Base-by-base conservation (phyloP, 768 basidiomycete species). In the Boletus reticulatus region DNA sequence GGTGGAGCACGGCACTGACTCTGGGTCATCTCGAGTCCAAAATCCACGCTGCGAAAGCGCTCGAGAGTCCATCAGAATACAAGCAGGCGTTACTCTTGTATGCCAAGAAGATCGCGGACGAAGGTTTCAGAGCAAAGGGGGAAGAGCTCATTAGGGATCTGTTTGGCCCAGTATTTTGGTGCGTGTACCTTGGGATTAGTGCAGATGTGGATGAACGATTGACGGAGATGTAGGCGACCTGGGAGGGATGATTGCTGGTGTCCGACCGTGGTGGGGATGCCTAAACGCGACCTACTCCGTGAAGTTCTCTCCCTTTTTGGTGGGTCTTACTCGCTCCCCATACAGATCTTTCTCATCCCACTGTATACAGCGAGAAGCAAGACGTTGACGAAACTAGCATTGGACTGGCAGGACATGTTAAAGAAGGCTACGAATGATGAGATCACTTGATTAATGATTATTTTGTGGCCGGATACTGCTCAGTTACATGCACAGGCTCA, bases 81-180 rank as follows among this genome's bases (percentile, higher is more conserved):
- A 90, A 85, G 69, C 81, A 85, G 63, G 84, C 83, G 52, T 67
- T 98, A 61, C 60, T 85, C 52, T 60, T 83, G 60, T 98, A 97
- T 68, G 87, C 92, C 37, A 89, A 83, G 76, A 86, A 84, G 73
- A 76, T 98, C 41, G 92, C 89, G 36, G 92, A 97, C 59, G 94
- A 96, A 68, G 94, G 89, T 0, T 94, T 93, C 69, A 77, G 83
- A 57, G 88, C 77, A 37, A 94, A 95, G 69, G 94, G 85, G 17
- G 95, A 97, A 69, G 96, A 98, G 70, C 71, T 99, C 52, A 82
- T 96, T 48, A 88, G 83, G 70, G 97, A 98, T 59, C 77, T 98
- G 50, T 85, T 89, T 62, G 94, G 95, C 16, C 95, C 94, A 0
- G 75, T 94, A 38, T 96, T 92, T 72, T 89, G 86, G 95, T 95